phyloP scores from a whole-genome alignment of 768 basidiomycete species.

The Rhodotorula diobovata region DNA sequence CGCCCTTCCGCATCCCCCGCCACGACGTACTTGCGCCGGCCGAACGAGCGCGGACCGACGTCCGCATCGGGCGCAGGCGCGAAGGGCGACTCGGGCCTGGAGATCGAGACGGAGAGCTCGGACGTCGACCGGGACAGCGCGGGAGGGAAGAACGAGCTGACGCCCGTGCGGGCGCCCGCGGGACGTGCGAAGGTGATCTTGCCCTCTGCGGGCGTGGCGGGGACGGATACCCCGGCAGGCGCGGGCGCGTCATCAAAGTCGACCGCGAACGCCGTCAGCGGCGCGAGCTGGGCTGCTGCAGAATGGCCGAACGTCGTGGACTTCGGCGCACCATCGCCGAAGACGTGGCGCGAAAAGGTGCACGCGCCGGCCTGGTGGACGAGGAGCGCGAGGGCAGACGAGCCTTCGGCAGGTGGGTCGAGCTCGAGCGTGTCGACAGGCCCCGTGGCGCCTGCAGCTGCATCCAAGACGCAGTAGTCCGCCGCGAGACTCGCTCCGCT shows the following conservation, averaged over 20 bases:
- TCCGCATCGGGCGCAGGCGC: no score
- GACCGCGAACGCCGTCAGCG: slow-evolving; percentile 29
- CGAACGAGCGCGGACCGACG: slow-evolving; percentile 12
- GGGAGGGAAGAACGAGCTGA: neutral
- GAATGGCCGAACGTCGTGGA: slow-evolving; percentile 18
- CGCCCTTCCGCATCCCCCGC: slow-evolving; percentile 22
- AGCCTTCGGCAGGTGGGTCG: neutral
- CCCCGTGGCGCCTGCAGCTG: neutral
- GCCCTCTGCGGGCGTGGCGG: slow-evolving; percentile 7
- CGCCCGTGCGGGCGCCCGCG: neutral
- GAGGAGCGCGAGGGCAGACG: neutral
- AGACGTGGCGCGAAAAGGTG: slow-evolving; percentile 7
- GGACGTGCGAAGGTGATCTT: neutral
- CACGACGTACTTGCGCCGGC: slow-evolving; percentile 21
- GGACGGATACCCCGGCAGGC: neutral
- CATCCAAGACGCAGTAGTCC: neutral
- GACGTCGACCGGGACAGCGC: neutral
- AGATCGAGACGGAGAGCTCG: neutral
- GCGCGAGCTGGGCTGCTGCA: neutral
- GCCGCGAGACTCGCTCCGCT: neutral
- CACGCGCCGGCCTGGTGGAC: slow-evolving; percentile 1
- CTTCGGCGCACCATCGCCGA: neutral
- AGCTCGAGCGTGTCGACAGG: slow-evolving; percentile 6
- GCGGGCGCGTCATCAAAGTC: slow-evolving; percentile 28
- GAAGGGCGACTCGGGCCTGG: neutral